A percentile compares a stretch with the other conserved stretches of the same genome.
phyloP scores from a whole-genome alignment of 257 asterid genomes.

The Misopates orontium region DNA sequence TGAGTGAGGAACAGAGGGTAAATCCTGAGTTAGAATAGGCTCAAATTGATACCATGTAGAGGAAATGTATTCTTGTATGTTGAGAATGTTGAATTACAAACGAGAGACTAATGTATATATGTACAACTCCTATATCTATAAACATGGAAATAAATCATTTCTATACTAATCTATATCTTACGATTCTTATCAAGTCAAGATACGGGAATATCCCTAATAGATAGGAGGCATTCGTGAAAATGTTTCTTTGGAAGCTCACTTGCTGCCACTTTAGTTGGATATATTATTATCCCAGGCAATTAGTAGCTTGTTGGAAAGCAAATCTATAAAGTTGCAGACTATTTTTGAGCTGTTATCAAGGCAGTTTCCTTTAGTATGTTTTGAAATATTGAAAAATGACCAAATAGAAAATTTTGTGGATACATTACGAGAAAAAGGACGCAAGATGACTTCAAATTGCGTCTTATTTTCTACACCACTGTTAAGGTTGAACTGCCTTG shows the following conservation, averaged over 20 bases:
- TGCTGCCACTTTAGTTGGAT: conserved; percentile 71
- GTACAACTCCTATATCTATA: too few species aligned
- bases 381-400: conserved; percentile 51
- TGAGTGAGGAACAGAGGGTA: too few species aligned
- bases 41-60: too few species aligned
- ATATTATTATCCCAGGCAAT: conserved; percentile 73
- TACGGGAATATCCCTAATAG: too few species aligned
- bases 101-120: too few species aligned
- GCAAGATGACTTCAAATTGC: conserved; percentile 41
- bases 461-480: conserved; percentile 77
- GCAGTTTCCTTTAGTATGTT: conserved; percentile 81
- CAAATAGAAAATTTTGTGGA: conserved; percentile 34
- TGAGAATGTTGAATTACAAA: too few species aligned
- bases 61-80: too few species aligned
- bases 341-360: conserved; percentile 59
- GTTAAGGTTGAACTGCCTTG: conserved; percentile 33
- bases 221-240: conserved; percentile 42
- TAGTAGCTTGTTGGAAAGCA: conserved; percentile 46
- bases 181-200: too few species aligned
- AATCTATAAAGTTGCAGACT: conserved; percentile 38
- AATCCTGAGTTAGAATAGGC: too few species aligned
- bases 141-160: too few species aligned
- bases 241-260: conserved; percentile 57
- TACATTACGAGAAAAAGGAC: conserved; percentile 37
- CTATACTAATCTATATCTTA: too few species aligned